phyloP scores from a whole-genome alignment of 495 filamentous ascomycete genomes.

The Cercophora sp. region DNA sequence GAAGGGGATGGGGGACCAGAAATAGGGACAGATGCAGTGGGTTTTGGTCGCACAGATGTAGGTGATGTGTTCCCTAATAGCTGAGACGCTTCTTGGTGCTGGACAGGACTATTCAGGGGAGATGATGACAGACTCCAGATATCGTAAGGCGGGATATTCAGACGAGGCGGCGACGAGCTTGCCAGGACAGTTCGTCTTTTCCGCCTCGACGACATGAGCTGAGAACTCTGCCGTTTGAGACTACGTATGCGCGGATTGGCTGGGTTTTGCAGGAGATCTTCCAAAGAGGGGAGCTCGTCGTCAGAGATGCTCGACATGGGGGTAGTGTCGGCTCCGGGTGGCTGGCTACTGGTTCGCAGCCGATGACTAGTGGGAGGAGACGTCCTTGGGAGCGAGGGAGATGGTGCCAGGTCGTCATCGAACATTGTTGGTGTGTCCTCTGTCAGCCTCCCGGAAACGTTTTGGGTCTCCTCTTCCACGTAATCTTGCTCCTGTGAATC shows the following conservation, averaged over 20 bases:
- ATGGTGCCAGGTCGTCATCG: constrained; percentile 25
- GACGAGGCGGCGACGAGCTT: constrained; percentile 19
- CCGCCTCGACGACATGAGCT: constrained; percentile 15
- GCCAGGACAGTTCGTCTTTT: constrained; percentile 19
- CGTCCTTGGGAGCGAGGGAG: constrained; percentile 26
- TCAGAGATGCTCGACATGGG: constrained; percentile 28
- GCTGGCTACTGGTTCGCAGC: constrained; percentile 23
- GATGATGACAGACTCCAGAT: constrained; percentile 25
- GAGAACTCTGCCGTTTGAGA: constrained; percentile 21
- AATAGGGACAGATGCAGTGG: neutral
- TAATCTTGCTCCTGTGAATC: constrained; percentile 50
- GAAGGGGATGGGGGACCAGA: neutral
- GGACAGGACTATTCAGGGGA: constrained; percentile 4
- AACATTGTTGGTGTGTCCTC: constrained; percentile 31
- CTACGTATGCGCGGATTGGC: constrained; percentile 4
- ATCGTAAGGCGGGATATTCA: constrained; percentile 8
- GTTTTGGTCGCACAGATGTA: neutral
- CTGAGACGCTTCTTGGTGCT: constrained; percentile 4
- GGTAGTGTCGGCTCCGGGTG: constrained; percentile 20
- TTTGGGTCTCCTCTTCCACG: constrained; percentile 45
- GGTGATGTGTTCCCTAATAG: constrained; percentile 8
- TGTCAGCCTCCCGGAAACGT: constrained; percentile 15
- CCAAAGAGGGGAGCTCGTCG: constrained; percentile 35
- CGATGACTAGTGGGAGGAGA: constrained; percentile 15
- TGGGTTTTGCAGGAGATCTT: constrained; percentile 19